A percentile compares a stretch with the other conserved stretches of the same genome.
Conservation (phyloP, 192 early-diverging fungal species). For the Coemansia sp. region DNA sequence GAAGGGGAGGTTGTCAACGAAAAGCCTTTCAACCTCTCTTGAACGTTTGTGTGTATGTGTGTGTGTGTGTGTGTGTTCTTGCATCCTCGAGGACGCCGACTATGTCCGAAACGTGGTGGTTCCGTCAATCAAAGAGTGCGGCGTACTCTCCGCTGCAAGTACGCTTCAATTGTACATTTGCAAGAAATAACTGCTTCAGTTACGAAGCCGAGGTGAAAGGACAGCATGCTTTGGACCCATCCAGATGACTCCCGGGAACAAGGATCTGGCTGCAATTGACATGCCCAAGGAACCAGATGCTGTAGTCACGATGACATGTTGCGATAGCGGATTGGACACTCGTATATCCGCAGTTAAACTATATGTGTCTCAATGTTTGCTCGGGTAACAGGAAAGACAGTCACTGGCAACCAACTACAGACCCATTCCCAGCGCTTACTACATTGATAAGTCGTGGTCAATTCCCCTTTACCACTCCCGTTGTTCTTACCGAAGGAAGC, state of each 20-base stretch:
- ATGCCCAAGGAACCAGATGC: not conserved
- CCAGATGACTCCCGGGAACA: conserved; percentile 1
- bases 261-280: not conserved
- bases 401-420: not conserved
- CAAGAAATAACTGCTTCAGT: not conserved
- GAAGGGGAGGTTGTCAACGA: no score
- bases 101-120: not conserved
- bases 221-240: not conserved
- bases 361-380: conserved; percentile 8
- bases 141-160: conserved; percentile 1
- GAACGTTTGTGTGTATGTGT: not conserved
- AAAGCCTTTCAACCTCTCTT: not conserved
- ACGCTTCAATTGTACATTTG: conserved; percentile 1
- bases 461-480: conserved; percentile 1
- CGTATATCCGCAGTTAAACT: conserved; percentile 28
- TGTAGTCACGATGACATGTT: conserved; percentile 20
- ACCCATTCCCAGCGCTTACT: conserved; percentile 2
- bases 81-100: not conserved
- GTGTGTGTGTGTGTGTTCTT: no score
- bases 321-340: conserved; percentile 1
- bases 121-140: conserved; percentile 1
- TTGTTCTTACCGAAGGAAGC: not conserved
- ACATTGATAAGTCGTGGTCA: not conserved
- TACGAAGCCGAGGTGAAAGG: not conserved
- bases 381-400: not conserved